These are phyloP conservation scores for Pholiota conissans DNA, from an alignment of 768 basidiomycete species.

Conservation along the genomic window DNA sequence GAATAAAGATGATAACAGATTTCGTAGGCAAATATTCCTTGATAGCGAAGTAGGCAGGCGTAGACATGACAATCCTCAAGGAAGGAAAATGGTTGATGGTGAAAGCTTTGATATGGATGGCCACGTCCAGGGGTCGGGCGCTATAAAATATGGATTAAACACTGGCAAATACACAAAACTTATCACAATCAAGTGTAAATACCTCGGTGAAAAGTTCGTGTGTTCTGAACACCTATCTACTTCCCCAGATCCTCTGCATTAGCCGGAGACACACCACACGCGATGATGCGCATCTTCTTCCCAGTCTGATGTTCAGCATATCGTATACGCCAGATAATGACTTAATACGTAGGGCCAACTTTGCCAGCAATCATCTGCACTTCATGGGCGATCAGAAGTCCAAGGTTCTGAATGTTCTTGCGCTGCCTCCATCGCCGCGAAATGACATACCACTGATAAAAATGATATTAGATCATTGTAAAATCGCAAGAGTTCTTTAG, in stretches of 20 bases:
- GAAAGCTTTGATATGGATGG: constrained; percentile 96
- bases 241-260: constrained; percentile 96
- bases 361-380: constrained; percentile 94
- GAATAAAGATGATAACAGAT: constrained; percentile 91
- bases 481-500: neutral
- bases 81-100: constrained; percentile 97
- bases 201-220: constrained; percentile 93
- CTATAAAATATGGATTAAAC: constrained; percentile 38
- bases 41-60: constrained; percentile 93
- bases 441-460: constrained; percentile 85
- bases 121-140: constrained; percentile 95
- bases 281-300: constrained; percentile 90
- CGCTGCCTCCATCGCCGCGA: constrained; percentile 95
- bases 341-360: constrained; percentile 94
- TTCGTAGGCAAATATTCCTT: constrained; percentile 82
- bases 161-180: neutral
- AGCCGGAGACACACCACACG: constrained; percentile 93
- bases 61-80: constrained; percentile 98
- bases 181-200: constrained; percentile 14
- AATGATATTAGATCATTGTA: constrained; percentile 5
- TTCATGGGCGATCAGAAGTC: constrained; percentile 92
- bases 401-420: constrained; percentile 94
- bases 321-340: constrained; percentile 93
- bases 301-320: constrained; percentile 95
- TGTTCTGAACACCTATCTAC: constrained; percentile 97